These are phyloP conservation scores for Aegilops speltoides DNA, from an alignment of 176 grass and related monocot species.

Conservation along the genomic window DNA sequence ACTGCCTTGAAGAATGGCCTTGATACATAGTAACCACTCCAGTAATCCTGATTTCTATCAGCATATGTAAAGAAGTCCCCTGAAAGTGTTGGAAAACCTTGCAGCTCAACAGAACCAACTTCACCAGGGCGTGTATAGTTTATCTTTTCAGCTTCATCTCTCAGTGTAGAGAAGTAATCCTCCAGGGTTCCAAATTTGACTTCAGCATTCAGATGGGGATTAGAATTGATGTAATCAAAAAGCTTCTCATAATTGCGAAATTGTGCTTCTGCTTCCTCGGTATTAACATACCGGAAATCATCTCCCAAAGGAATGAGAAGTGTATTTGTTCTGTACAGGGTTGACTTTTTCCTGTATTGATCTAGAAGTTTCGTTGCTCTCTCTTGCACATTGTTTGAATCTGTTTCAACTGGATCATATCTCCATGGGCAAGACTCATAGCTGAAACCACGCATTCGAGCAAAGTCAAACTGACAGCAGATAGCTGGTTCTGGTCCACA, in stretches of 20 bases:
- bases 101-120: conserved; percentile 74
- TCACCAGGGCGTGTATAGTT: conserved; percentile 81
- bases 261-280: conserved; percentile 87
- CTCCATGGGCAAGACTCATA: conserved; percentile 93
- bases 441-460: conserved; percentile 70
- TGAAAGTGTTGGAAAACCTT: conserved; percentile 93
- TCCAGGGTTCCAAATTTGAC: conserved; percentile 94
- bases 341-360: conserved; percentile 97
- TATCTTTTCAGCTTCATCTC: conserved; percentile 79
- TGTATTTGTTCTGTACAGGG: conserved; percentile 91
- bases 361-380: conserved; percentile 90
- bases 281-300: conserved; percentile 92
- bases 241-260: conserved; percentile 92
- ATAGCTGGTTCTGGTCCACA: conserved; percentile 99
- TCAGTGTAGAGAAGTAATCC: conserved; percentile 87
- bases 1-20: conserved; percentile 98
- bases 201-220: conserved; percentile 78
- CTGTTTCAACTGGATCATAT: conserved; percentile 78
- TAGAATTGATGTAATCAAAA: conserved; percentile 96
- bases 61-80: conserved; percentile 99
- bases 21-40: conserved; percentile 98
- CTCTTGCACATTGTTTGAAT: conserved; percentile 71
- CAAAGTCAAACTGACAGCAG: conserved; percentile 99
- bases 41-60: conserved; percentile 94
- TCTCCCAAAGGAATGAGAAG: conserved; percentile 96